These are phyloP conservation scores for Epichloe gansuensis DNA, from an alignment of 2,329 filamentous ascomycete genomes.

Conservation along the genomic window DNA sequence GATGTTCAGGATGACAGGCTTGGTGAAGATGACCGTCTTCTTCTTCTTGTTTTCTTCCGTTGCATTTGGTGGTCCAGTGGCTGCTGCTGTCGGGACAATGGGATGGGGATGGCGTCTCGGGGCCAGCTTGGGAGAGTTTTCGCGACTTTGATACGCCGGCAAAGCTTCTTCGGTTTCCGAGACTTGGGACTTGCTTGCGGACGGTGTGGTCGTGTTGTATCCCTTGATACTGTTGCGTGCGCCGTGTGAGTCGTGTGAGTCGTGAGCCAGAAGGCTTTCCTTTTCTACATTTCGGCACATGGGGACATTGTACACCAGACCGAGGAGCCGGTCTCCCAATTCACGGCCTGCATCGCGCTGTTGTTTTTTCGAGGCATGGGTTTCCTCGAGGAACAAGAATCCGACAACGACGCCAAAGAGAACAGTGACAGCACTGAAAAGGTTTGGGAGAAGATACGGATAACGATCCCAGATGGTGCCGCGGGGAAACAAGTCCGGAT, in stretches of 20 bases:
- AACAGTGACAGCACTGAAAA: constrained; percentile 77
- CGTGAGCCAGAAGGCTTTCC: constrained; percentile 47
- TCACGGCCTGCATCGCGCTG: constrained; percentile 66
- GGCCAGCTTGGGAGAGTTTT: constrained; percentile 38
- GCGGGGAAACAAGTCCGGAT: constrained; percentile 58
- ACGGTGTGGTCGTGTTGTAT: constrained; percentile 41
- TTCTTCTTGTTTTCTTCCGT: constrained; percentile 8
- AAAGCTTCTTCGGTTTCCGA: constrained; percentile 42
- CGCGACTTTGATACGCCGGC: constrained; percentile 55
- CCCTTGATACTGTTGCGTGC: constrained; percentile 48
- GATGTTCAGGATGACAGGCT: constrained; percentile 76
- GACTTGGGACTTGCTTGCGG: neutral
- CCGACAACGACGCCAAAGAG: constrained; percentile 65
- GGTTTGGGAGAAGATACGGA: constrained; percentile 83
- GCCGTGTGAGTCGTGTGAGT: no score
- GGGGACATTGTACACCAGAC: constrained; percentile 23
- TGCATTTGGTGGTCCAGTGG: neutral
- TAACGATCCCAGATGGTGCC: constrained; percentile 74
- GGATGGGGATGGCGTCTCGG: constrained; percentile 17
- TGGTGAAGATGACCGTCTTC: constrained; percentile 56
- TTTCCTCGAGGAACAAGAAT: constrained; percentile 85
- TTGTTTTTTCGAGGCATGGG: constrained; percentile 70
- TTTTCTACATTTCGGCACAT: constrained; percentile 39
- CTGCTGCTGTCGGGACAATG: constrained; percentile 5
- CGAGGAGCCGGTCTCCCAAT: constrained; percentile 58